Evolutionary conservation across 441 rosid genomes (phyloP), one percentile per base, ranked within the genome.

Genomic region (Gossypium davidsonii): DNA sequence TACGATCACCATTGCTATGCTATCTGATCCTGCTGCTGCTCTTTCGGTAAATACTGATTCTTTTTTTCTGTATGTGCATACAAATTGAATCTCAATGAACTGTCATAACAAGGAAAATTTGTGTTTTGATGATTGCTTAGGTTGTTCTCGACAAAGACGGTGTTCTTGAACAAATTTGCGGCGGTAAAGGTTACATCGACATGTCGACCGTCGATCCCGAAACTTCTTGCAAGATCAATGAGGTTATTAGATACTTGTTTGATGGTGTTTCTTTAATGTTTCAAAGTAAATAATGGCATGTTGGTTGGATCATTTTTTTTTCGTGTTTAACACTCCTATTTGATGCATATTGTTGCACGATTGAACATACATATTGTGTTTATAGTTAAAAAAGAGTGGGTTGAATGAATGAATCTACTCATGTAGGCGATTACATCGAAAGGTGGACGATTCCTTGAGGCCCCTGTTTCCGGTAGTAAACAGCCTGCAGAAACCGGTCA

Each of bases 401-500:
- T 21, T 69, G 14, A 66, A 15, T 66, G 67, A 71, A 39, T 72
- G 42, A 71, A 42, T 51, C 28, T 79, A 23, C 1, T 12, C 15
- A 5, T 34, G 14, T 78, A 92, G 99, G 98, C 87, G 65, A 87
- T 91, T 48, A 86, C 83, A 7, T 80, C 91, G 28, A 94, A 88
- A 71, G 98, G 97, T 34, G 99, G 91, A 67, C 79, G 81, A 64
- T 94, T 90, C 77, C 86, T 94, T 34, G 98, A 94, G 82, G 98
- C 92, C 72, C 99, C 97, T 0, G 99, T 94, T 80, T 92, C 98
- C 0, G 98, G 99, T 74, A 92, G 99, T 80, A 92, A 92, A 82
- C 90, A 94, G 76, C 98, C 98, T 17, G 99, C 99, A 14, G 98
- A 94, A 90, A 91, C 90, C 79, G 99, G 98, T 53, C 97, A 94